Evolutionary conservation across 163 green algal genomes (phyloP).

Genomic region (Volvox carteri): DNA sequence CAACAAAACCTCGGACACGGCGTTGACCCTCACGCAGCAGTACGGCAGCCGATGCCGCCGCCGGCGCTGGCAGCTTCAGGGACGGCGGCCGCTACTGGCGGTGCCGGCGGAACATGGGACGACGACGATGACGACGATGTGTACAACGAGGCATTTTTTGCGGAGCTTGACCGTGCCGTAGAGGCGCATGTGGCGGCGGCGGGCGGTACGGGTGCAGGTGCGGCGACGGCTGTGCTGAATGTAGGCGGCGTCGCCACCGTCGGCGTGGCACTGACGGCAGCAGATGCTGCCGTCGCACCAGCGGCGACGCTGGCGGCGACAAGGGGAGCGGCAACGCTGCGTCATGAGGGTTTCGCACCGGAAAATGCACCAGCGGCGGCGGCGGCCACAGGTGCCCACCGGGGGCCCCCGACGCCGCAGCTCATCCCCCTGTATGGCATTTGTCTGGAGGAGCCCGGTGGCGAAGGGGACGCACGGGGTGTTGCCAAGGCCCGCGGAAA

Average conservation of each 20-base stretch:
- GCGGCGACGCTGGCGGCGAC: too few species aligned
- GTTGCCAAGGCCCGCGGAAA: background rate
- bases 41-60: background rate
- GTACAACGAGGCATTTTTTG: constrained; percentile 40
- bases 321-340: background rate
- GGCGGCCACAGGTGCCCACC: background rate
- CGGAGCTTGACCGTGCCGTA: constrained; percentile 1
- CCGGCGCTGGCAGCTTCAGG: background rate
- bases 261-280: background rate
- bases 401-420: background rate
- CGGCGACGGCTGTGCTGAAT: background rate
- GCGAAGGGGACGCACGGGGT: too few species aligned
- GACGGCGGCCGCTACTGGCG: background rate
- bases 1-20: too few species aligned
- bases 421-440: constrained; percentile 1
- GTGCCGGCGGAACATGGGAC: background rate
- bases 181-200: too few species aligned
- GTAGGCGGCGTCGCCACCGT: background rate
- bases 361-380: background rate
- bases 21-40: too few species aligned
- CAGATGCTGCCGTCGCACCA: background rate
- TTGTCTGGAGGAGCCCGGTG: background rate
- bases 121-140: constrained; percentile 26
- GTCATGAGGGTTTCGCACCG: too few species aligned
- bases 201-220: background rate